A percentile compares a stretch with the other conserved stretches of the same genome.
Conservation (phyloP, 176 grass and related monocot genomes). For the Oryza meridionalis region DNA sequence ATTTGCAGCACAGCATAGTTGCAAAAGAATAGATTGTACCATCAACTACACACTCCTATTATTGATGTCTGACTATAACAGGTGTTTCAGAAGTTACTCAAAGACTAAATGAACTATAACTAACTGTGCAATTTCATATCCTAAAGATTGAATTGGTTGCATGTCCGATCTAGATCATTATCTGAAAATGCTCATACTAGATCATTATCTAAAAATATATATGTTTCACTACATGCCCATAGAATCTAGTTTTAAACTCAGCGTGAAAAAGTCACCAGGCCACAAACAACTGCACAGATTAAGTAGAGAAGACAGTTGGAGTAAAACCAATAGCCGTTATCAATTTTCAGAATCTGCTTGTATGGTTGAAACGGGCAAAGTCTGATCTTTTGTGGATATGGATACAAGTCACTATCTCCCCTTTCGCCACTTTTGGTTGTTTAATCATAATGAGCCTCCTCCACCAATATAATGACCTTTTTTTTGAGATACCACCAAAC, state of each 20-base stretch:
- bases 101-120: not conserved
- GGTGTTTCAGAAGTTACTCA: not conserved
- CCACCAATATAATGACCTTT: slow-evolving; percentile 17
- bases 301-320: not conserved
- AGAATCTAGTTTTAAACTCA: not conserved
- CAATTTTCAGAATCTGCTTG: not conserved
- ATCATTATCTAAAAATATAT: not conserved
- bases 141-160: not conserved
- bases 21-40: not conserved
- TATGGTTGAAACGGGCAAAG: not conserved
- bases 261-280: not conserved
- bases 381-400: not conserved
- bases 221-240: not conserved
- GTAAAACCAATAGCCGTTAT: not conserved
- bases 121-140: not conserved
- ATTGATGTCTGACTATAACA: not conserved
- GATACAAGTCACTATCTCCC: slow-evolving; percentile 14
- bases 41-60: not conserved
- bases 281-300: not conserved
- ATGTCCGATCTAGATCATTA: not conserved
- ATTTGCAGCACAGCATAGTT: not conserved
- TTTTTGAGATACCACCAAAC: too few relatives aligned
- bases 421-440: not conserved
- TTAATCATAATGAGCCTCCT: slow-evolving; percentile 13
- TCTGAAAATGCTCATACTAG: not conserved